Evolutionary conservation across 2,329 filamentous ascomycete genomes (phyloP).

Genomic region (Colletotrichum sp.): DNA sequence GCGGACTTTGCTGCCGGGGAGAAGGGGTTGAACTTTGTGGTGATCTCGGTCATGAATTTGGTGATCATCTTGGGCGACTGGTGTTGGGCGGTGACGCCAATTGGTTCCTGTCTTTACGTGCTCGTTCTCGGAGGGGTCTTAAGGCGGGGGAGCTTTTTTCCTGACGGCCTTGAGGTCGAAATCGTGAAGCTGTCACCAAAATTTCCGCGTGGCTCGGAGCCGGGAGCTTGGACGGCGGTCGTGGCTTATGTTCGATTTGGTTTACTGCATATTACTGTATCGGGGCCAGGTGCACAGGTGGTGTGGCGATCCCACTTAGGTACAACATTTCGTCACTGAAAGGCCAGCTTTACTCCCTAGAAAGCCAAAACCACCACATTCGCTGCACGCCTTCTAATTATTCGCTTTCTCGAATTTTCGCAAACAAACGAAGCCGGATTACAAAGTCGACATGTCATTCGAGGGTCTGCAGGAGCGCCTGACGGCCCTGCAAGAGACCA

Average conservation of each 20-base stretch:
- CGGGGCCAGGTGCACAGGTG: background rate
- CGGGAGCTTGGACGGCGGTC: slow-evolving; percentile 15
- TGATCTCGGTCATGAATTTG: slow-evolving; percentile 83
- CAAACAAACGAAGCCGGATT: background rate
- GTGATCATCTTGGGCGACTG: slow-evolving; percentile 70
- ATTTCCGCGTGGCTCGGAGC: slow-evolving; percentile 11
- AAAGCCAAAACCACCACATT: background rate
- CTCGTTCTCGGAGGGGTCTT: background rate
- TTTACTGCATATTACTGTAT: background rate
- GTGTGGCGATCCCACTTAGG: background rate
- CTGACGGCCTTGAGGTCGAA: background rate
- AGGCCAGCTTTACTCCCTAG: slow-evolving; percentile 22
- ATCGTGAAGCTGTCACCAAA: slow-evolving; percentile 16
- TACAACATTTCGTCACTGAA: slow-evolving; percentile 23
- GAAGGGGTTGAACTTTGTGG: slow-evolving; percentile 92
- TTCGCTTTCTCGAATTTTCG: background rate
- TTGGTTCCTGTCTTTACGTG: background rate
- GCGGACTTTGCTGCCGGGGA: slow-evolving; percentile 78
- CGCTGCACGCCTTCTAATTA: background rate
- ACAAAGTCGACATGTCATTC: slow-evolving; percentile 51
- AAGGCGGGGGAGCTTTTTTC: background rate
- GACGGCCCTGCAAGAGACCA: slow-evolving; percentile 63
- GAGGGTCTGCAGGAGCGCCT: slow-evolving; percentile 67
- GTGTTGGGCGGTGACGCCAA: background rate
- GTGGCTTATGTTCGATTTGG: background rate